phyloP scores from a whole-genome alignment of 148 eudicot species.

The Chenopodium album region DNA sequence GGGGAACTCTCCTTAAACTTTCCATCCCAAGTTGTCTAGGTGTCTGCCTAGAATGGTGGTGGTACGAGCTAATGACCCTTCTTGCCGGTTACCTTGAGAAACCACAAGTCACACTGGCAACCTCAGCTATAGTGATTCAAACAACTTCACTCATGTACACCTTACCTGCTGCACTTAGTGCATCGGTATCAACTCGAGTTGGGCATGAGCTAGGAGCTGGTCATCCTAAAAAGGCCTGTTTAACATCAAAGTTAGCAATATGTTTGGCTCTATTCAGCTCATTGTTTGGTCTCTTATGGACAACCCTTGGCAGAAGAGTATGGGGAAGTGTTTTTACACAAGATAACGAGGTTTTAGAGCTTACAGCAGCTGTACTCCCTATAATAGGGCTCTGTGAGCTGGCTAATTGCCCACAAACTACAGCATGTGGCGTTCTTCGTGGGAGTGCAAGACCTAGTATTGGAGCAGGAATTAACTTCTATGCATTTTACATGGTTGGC shows the following conservation, averaged over 20 bases:
- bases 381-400: constrained; percentile 82
- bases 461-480: constrained; percentile 74
- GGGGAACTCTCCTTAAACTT: constrained; percentile 65
- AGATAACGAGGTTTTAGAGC: constrained; percentile 62
- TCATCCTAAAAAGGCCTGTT: constrained; percentile 56
- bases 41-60: constrained; percentile 93
- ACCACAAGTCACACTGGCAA: constrained; percentile 69
- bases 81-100: constrained; percentile 68
- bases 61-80: constrained; percentile 90
- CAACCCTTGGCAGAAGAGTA: constrained; percentile 58
- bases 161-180: constrained; percentile 73
- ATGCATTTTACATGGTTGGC: constrained; percentile 74
- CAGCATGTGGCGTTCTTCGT: constrained; percentile 79
- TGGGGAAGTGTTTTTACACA: constrained; percentile 71
- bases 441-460: constrained; percentile 73
- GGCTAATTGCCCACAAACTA: constrained; percentile 90
- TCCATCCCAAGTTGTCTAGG: constrained; percentile 72
- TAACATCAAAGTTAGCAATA: constrained; percentile 55
- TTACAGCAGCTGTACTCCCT: constrained; percentile 59
- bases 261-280: constrained; percentile 53
- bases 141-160: constrained; percentile 88
- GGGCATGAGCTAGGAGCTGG: constrained; percentile 93
- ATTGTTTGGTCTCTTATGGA: constrained; percentile 54
- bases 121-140: constrained; percentile 80
- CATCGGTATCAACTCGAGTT: constrained; percentile 74